These are phyloP conservation scores for Amyloporia xantha DNA, from an alignment of 768 basidiomycete genomes.

Conservation along the genomic window DNA sequence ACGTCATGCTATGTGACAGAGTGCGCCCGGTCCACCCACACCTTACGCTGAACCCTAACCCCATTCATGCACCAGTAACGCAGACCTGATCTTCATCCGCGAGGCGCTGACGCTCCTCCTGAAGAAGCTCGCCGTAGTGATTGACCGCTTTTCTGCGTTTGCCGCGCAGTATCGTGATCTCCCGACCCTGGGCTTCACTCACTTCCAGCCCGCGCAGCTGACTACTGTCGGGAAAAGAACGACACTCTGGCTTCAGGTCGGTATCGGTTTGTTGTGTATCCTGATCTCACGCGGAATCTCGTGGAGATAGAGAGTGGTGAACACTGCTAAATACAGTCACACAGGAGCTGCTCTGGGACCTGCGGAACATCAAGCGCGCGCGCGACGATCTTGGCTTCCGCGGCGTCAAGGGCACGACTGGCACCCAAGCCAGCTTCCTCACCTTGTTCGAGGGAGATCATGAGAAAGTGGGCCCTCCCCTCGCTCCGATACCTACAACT, in stretches of 20 bases:
- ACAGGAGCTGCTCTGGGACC: constrained; percentile 92
- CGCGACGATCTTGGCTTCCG: constrained; percentile 92
- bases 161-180: constrained; percentile 81
- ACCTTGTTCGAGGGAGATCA: constrained; percentile 94
- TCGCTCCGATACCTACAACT: too few species aligned
- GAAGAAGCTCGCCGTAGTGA: constrained; percentile 82
- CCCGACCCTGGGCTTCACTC: constrained; percentile 95
- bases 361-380: constrained; percentile 86
- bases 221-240: constrained; percentile 98
- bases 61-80: constrained; percentile 60
- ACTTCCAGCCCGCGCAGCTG: constrained; percentile 97
- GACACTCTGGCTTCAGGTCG: constrained; percentile 91
- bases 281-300: too few species aligned
- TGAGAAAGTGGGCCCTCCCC: constrained; percentile 73
- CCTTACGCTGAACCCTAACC: constrained; percentile 58
- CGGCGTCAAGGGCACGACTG: constrained; percentile 99
- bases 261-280: too few species aligned
- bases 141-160: constrained; percentile 81
- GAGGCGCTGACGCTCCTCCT: constrained; percentile 80
- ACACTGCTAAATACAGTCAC: neutral
- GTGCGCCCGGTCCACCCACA: constrained; percentile 38
- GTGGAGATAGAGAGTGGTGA: neutral
- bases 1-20: constrained; percentile 99
- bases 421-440: constrained; percentile 95
- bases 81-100: constrained; percentile 95